Percentiles rank a stretch among this genome's conserved stretches.
These are phyloP conservation scores for Sordariomycetes sp. DNA, from an alignment of 2,329 filamentous ascomycete species.

Conservation along the genomic window DNA sequence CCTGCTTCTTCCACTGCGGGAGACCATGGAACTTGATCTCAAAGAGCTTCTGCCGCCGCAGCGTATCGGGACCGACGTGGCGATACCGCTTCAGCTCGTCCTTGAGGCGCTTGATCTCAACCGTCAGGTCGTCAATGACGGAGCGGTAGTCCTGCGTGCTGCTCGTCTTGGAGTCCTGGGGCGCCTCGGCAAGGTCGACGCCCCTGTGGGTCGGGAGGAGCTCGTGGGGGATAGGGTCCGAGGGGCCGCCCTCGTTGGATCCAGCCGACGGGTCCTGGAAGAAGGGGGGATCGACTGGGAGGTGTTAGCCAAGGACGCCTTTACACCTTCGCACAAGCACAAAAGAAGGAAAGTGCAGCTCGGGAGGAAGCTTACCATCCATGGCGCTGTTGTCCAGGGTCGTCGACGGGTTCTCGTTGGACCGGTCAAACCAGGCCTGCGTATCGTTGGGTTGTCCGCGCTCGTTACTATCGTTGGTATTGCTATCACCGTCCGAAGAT, in stretches of 20 bases:
- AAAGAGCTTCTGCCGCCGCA: conserved; percentile 67
- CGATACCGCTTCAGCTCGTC: conserved; percentile 60
- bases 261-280: conserved; percentile 39
- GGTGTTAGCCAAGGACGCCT: neutral
- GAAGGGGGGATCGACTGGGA: conserved; percentile 36
- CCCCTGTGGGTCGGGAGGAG: conserved; percentile 10
- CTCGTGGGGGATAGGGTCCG: conserved; percentile 7
- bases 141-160: conserved; percentile 64
- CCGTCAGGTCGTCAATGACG: conserved; percentile 77
- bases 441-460: conserved; percentile 32
- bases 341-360: neutral
- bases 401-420: conserved; percentile 33
- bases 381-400: conserved; percentile 26
- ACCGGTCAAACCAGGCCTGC: conserved; percentile 39
- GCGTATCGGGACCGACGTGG: conserved; percentile 48
- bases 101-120: conserved; percentile 71
- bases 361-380: conserved; percentile 25
- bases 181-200: conserved; percentile 14
- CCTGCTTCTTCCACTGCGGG: conserved; percentile 57
- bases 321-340: neutral
- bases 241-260: conserved; percentile 22
- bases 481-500: neutral
- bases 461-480: conserved; percentile 16
- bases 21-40: conserved; percentile 71
- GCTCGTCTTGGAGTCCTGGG: conserved; percentile 29